Base-by-base conservation (phyloP, 106 monocot species). In the Apostasia shenzhenica region DNA sequence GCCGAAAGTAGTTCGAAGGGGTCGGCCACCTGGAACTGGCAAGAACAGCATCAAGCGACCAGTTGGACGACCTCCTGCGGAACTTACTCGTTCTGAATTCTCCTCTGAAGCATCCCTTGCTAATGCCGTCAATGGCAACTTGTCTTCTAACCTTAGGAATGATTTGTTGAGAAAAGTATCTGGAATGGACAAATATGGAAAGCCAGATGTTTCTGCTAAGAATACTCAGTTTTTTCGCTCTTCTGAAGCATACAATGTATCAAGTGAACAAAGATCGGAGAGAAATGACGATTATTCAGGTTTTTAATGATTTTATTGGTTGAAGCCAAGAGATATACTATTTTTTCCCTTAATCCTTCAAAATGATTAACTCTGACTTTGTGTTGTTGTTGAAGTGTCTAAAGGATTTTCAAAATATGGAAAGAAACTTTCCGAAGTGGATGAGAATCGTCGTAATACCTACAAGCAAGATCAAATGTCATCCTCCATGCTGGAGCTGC, bases 381-480 rank as follows among this genome's bases (percentile, higher is more conserved):
- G 26, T 63, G 2, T 38, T 37, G 48, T 46, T 71, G 59, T 59
- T 50, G 5, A 70, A 94, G 94, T 87, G 55, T 81, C 87, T 37
- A 91, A 77, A 68, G 89, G 80, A 43, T 65, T 56, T 60, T 48
- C 72, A 41, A 88, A 66, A 69, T 70, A 67, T 67, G 80, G 84
- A 13, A 92, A 89, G 71, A 92, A 86, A 69, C 59, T 67, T 55
- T 14, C 58, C 50, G 42, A 59, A 48, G 67, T 75, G 54, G 95
- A 95, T 72, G 95, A 92, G 50, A 92, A 80, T 57, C 82, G 84
- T 48, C 77, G 95, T 8, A 86, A 86, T 57, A 86, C 89, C 14
- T 97, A 97, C 53, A 84, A 71, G 61, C 84, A 83, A 56, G 61
- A 83, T 6, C 76, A 70, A 13, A 50, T n/a, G 39, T 67, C 69